Evolutionary conservation across 139 green algal species (phyloP), one percentile per base, ranked within the genome.

Genomic region (Diplosphaera chodatii): DNA sequence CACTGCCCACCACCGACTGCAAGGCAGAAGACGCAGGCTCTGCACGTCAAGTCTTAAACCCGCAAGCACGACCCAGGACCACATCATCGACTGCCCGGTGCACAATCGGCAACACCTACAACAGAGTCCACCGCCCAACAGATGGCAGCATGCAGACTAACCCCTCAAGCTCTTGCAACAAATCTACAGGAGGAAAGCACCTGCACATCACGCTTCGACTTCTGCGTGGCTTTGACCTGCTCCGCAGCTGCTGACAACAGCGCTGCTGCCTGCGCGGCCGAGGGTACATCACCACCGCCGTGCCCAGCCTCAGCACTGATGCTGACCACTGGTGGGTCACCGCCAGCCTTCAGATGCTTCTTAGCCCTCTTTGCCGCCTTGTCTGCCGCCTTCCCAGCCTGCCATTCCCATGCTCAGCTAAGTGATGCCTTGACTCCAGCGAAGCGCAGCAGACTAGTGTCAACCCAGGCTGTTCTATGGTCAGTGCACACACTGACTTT

Each of bases 291-390:
- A 25, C 16, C 3, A 18, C 48, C 48, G 25, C 3, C 16, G 18
- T 18, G 48, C 16, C 48, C 48, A 3, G 16, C 18, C 16, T 59
- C 48, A 5, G 48, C 48, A 3, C 22, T 25, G 48, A 59, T 59
- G 48, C 18, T 25, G 10, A 59, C 48, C 48, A 25, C 48, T 25
- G 48, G 18, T 25, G 48, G 25, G 10, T 4, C 13, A 2, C 30
- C 20, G 21, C 67, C 74, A 4, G 10, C 8, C 28, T 33, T 30
- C 34, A 30, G 34, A 23, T 20, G 15, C 74, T 77, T 75, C 63
- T 75, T 73, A 30, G 64, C 65, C 8, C 48, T 37, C 72, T 79
- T 76, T 55, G 73, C 76, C 27, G 70, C 68, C 33, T 74, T 59
- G 13, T 59, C 48, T 18, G 48, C 48, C 18, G 48, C 48, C 48